phyloP scores from a whole-genome alignment of 305 asterid genomes.

The Rubia balearica region DNA sequence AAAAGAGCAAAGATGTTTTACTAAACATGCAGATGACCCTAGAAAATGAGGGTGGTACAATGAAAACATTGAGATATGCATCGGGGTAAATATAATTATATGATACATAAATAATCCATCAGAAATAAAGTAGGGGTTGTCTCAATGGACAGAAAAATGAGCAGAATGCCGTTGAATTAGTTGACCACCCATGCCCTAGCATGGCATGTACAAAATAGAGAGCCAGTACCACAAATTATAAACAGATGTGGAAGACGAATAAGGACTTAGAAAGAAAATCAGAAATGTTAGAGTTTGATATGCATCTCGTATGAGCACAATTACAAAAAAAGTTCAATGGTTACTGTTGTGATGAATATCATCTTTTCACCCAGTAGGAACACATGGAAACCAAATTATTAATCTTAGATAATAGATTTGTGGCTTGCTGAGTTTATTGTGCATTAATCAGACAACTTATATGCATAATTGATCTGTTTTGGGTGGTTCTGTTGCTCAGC shows the following conservation, averaged over 20 bases:
- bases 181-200: background rate
- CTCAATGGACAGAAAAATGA: background rate
- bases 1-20: background rate
- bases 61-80: background rate
- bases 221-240: background rate
- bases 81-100: background rate
- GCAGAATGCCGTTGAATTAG: background rate
- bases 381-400: background rate
- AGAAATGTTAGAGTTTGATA: background rate
- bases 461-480: background rate
- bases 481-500: slow-evolving; percentile 27
- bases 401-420: background rate
- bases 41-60: background rate
- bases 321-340: background rate
- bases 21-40: background rate
- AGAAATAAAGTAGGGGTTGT: background rate
- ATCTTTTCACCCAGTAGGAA: background rate
- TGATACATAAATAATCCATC: background rate
- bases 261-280: background rate
- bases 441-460: background rate
- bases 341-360: background rate
- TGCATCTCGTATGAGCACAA: background rate
- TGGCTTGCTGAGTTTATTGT: background rate
- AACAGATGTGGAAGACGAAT: background rate
- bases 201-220: background rate